A percentile compares a stretch with the other conserved stretches of the same genome.
These are phyloP conservation scores for Aspergillus quadricinctus DNA, from an alignment of 2,329 filamentous ascomycete genomes.

Conservation along the genomic window DNA sequence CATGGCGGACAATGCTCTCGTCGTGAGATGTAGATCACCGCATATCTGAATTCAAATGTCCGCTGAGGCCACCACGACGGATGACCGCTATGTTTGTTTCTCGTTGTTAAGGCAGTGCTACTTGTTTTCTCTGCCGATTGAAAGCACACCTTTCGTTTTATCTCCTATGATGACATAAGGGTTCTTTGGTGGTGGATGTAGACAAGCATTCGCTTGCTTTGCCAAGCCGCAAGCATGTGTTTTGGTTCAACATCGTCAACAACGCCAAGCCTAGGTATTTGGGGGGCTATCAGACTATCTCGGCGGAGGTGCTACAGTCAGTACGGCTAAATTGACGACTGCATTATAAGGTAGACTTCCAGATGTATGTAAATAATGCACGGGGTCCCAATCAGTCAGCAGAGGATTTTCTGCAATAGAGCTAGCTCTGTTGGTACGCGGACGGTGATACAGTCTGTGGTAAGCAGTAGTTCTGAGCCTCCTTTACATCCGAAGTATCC, in stretches of 20 bases:
- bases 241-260: not conserved
- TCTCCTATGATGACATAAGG: not conserved
- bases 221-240: not conserved
- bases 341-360: not conserved
- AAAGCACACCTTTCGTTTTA: not conserved
- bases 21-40: slow-evolving; percentile 24
- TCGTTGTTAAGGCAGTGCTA: not conserved
- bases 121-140: not conserved
- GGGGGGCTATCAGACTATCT: not conserved
- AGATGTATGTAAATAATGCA: not conserved
- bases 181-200: not conserved
- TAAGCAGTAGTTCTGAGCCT: not conserved
- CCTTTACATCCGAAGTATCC: not conserved
- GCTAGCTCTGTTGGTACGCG: not conserved
- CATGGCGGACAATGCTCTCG: slow-evolving; percentile 36
- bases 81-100: not conserved
- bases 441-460: not conserved
- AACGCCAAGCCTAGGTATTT: not conserved
- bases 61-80: not conserved
- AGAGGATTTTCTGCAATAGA: not conserved
- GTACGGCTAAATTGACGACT: not conserved
- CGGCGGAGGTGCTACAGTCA: not conserved
- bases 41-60: slow-evolving; percentile 25
- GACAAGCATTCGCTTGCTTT: not conserved
- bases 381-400: not conserved